phyloP scores from a whole-genome alignment of 257 asterid genomes.

The Jacaranda mimosifolia region DNA sequence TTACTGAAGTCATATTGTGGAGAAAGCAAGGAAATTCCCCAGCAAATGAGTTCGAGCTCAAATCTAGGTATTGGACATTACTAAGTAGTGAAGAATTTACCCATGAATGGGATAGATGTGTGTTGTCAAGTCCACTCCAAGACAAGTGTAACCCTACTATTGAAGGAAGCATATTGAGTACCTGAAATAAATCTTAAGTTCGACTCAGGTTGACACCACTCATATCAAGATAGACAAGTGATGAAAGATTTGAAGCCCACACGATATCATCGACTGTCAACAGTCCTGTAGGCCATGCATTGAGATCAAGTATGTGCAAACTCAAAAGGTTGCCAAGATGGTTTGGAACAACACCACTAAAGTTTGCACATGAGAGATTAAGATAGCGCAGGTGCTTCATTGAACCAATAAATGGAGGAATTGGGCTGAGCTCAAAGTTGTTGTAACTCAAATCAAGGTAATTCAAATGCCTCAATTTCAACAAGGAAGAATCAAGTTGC shows the following conservation, averaged over 20 bases:
- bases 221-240: background rate
- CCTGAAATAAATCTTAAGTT: too few species aligned
- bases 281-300: too few species aligned
- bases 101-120: background rate
- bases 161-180: background rate
- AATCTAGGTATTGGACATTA: background rate
- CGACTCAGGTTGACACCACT: background rate
- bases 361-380: background rate
- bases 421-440: slow-evolving; percentile 3
- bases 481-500: background rate
- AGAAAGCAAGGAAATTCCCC: slow-evolving; percentile 12
- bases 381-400: slow-evolving; percentile 10
- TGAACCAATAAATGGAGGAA: slow-evolving; percentile 21
- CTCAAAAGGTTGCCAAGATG: background rate
- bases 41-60: background rate
- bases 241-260: slow-evolving; percentile 7
- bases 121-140: background rate
- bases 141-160: background rate
- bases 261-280: background rate
- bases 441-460: slow-evolving; percentile 15
- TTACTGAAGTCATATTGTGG: background rate
- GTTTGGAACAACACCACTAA: slow-evolving; percentile 2
- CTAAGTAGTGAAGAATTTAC: background rate
- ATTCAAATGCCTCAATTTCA: background rate
- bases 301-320: background rate